Conservation (phyloP, 306 rosid genomes). For the Cicer cuneatum region DNA sequence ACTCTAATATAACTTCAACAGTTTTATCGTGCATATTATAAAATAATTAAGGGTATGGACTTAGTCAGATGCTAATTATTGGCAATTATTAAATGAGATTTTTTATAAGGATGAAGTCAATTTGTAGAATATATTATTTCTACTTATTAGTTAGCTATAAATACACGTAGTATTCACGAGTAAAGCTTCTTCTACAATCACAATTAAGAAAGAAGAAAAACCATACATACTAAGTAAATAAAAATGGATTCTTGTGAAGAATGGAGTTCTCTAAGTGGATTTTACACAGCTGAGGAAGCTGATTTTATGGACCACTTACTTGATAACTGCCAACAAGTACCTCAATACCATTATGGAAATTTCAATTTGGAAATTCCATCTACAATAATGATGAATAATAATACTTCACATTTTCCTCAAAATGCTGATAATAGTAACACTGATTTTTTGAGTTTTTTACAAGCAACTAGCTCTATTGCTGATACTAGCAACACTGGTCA, state of each 20-base stretch:
- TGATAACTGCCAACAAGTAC: conserved; percentile 32
- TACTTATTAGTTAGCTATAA: conserved; percentile 45
- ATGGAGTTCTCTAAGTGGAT: conserved; percentile 66
- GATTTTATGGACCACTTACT: conserved; percentile 67
- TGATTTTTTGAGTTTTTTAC: conserved; percentile 33
- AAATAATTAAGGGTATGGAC: conserved; percentile 35
- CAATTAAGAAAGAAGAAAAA: conserved; percentile 6
- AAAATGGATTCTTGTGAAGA: conserved; percentile 68
- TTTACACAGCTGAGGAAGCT: conserved; percentile 64
- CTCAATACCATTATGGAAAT: conserved; percentile 40
- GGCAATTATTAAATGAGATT: conserved; percentile 38
- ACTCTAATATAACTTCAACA: no score
- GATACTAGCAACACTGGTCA: conserved; percentile 13
- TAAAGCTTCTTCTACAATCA: conserved; percentile 31
- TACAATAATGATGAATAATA: conserved; percentile 39
- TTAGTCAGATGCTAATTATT: conserved; percentile 54
- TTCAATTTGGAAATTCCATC: conserved; percentile 57
- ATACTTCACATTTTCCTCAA: conserved; percentile 49
- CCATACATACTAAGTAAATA: neutral
- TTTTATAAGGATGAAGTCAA: conserved; percentile 43
- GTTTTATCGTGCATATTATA: conserved; percentile 18
- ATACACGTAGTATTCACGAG: conserved; percentile 39
- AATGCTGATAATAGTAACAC: conserved; percentile 38
- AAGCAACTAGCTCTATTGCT: conserved; percentile 36
- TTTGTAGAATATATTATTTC: conserved; percentile 1